phyloP scores from a whole-genome alignment of 305 asterid species.

The Ajuga reptans region DNA sequence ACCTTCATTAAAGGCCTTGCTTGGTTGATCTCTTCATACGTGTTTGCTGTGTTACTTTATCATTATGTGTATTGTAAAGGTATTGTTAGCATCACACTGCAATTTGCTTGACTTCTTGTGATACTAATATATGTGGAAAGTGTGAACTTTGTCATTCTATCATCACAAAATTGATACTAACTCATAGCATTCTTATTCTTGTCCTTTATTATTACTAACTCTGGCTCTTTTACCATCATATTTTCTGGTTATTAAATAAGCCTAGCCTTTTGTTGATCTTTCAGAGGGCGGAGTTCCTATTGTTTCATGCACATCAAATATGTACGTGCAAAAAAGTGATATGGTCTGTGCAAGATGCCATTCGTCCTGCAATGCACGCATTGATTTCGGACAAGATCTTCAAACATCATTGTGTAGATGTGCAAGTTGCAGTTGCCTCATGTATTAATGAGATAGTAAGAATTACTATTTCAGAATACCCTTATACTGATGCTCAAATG shows the following conservation, averaged over 20 bases:
- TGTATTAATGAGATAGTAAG: conserved; percentile 36
- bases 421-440: conserved; percentile 34
- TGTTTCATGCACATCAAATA: conserved; percentile 25
- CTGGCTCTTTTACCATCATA: not conserved
- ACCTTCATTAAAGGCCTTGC: not conserved
- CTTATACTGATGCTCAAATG: conserved; percentile 31
- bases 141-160: not conserved
- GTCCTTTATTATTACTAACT: not conserved
- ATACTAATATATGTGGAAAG: not conserved
- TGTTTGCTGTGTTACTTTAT: not conserved
- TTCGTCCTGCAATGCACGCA: conserved; percentile 33
- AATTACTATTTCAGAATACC: conserved; percentile 33
- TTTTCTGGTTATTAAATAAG: not conserved
- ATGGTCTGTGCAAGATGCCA: conserved; percentile 20
- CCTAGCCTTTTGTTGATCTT: not conserved
- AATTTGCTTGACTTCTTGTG: not conserved
- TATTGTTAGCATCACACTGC: not conserved
- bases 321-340: conserved; percentile 9
- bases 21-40: not conserved
- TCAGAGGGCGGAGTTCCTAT: conserved; percentile 35
- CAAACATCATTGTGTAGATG: conserved; percentile 26
- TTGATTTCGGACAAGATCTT: conserved; percentile 28
- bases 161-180: not conserved
- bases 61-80: not conserved
- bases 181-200: not conserved